A percentile compares a stretch with the other conserved stretches of the same genome.
Evolutionary conservation across 2,329 filamentous ascomycete species (phyloP).

Genomic region (Calonectria pteridis): DNA sequence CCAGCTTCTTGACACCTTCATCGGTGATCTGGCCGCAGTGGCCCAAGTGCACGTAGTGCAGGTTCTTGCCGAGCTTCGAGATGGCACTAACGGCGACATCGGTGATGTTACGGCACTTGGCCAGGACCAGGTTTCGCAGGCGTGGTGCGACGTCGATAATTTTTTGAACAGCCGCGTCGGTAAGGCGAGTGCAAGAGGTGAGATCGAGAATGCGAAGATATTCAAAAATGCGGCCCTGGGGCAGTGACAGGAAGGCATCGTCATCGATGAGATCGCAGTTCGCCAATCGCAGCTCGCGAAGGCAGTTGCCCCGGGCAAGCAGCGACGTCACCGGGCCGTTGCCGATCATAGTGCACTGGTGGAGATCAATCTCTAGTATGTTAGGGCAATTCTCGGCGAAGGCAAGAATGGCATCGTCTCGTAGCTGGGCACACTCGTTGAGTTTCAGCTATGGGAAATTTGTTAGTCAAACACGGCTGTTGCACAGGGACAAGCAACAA

Average conservation of each 20-base stretch:
- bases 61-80: constrained; percentile 89
- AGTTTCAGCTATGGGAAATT: constrained; percentile 80
- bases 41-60: constrained; percentile 96
- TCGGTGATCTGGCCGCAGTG: constrained; percentile 95
- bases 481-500: not conserved
- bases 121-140: constrained; percentile 90
- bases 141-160: constrained; percentile 90
- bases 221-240: constrained; percentile 78
- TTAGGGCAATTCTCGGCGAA: constrained; percentile 92
- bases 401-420: constrained; percentile 83
- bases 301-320: constrained; percentile 80
- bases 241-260: constrained; percentile 85
- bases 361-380: constrained; percentile 95
- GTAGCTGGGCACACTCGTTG: constrained; percentile 89
- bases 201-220: constrained; percentile 93
- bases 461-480: constrained; percentile 45
- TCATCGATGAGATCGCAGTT: constrained; percentile 89
- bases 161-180: constrained; percentile 87
- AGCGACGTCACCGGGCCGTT: constrained; percentile 87
- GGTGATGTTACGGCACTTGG: constrained; percentile 94
- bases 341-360: constrained; percentile 84
- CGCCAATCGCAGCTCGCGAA: constrained; percentile 91
- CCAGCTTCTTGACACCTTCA: constrained; percentile 84
- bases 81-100: constrained; percentile 91
- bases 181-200: constrained; percentile 86